Percentiles rank a stretch among this genome's conserved stretches.
phyloP scores from a whole-genome alignment of 345 rosid species.

The Camelina sativa region DNA sequence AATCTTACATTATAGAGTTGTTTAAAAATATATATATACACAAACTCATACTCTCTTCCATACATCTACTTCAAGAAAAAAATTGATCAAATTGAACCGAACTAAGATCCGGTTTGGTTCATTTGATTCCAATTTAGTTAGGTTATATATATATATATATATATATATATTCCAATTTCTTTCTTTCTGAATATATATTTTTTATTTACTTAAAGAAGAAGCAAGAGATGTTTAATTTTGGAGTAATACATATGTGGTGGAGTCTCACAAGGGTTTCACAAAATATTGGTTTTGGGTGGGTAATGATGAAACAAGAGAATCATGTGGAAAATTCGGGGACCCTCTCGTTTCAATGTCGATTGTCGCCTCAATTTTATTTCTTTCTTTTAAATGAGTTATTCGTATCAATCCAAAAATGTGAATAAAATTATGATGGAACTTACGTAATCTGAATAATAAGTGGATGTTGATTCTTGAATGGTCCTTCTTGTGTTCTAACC shows the following conservation, averaged over 20 bases:
- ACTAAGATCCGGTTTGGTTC: slow-evolving; percentile 1
- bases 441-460: slow-evolving; percentile 26
- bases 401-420: slow-evolving; percentile 39
- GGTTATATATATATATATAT: neutral
- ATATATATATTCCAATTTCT: neutral
- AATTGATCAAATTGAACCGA: no score
- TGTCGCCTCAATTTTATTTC: slow-evolving; percentile 23
- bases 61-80: neutral
- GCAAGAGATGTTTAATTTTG: slow-evolving; percentile 26
- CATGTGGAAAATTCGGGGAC: slow-evolving; percentile 38
- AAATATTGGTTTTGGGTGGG: slow-evolving; percentile 40
- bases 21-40: neutral
- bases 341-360: slow-evolving; percentile 44
- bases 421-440: slow-evolving; percentile 32
- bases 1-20: neutral
- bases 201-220: neutral
- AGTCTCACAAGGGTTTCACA: slow-evolving; percentile 44
- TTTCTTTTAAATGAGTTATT: slow-evolving; percentile 21
- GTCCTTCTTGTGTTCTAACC: slow-evolving; percentile 30
- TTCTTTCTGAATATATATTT: neutral
- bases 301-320: slow-evolving; percentile 47
- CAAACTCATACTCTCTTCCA: neutral
- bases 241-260: slow-evolving; percentile 40
- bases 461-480: slow-evolving; percentile 35
- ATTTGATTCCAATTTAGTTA: neutral